phyloP scores from a whole-genome alignment of 768 basidiomycete genomes.

The Dacryopinax primogenitus region DNA sequence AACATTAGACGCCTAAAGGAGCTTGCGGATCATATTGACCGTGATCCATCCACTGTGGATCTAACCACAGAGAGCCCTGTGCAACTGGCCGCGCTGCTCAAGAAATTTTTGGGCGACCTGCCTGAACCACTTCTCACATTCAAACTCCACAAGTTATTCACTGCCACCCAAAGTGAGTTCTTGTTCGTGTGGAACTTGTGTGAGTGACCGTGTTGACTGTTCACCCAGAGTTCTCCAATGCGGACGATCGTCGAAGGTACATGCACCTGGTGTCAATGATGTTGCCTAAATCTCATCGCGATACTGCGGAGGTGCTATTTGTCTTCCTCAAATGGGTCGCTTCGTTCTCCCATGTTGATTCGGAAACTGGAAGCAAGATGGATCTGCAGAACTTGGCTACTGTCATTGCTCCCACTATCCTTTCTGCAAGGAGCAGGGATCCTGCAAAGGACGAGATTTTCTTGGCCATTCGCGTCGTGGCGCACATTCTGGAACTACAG shows the following conservation, averaged over 20 bases:
- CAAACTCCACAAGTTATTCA: constrained; percentile 78
- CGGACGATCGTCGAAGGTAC: constrained; percentile 65
- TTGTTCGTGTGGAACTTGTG: background rate
- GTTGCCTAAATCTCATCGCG: constrained; percentile 84
- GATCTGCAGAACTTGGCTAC: constrained; percentile 90
- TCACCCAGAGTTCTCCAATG: constrained; percentile 49
- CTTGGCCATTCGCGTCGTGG: constrained; percentile 71
- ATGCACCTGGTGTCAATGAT: constrained; percentile 77
- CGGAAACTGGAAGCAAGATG: constrained; percentile 97
- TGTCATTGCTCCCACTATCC: constrained; percentile 95
- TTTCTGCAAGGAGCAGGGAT: constrained; percentile 72
- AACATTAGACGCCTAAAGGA: constrained; percentile 90
- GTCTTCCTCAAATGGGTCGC: constrained; percentile 99
- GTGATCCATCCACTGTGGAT: constrained; percentile 85
- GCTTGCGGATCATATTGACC: constrained; percentile 82
- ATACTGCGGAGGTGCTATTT: constrained; percentile 94
- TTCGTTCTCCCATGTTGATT: constrained; percentile 95
- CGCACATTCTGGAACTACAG: constrained; percentile 77
- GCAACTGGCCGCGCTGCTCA: constrained; percentile 88
- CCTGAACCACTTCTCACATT: constrained; percentile 94
- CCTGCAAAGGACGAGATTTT: constrained; percentile 90
- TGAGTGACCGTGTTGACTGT: background rate
- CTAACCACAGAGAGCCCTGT: constrained; percentile 91
- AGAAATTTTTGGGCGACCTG: constrained; percentile 91
- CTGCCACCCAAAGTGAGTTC: constrained; percentile 75